These are phyloP conservation scores for Glycyrrhiza uralensis DNA, from an alignment of 306 rosid genomes.

Conservation along the genomic window DNA sequence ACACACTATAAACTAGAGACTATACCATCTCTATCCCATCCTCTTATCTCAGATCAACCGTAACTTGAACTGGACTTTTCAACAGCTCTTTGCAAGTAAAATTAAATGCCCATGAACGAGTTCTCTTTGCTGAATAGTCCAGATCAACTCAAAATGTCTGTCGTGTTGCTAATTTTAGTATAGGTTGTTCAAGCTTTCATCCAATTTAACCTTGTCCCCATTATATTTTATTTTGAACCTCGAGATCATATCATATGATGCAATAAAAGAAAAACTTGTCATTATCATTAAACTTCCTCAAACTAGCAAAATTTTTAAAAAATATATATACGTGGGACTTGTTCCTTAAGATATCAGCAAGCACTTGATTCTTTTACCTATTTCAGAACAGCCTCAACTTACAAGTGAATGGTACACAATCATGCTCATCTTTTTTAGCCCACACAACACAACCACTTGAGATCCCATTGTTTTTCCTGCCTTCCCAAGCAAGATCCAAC, in stretches of 20 bases:
- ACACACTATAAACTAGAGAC: too few species aligned
- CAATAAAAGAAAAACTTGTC: background rate
- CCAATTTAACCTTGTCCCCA: background rate
- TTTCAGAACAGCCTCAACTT: conserved; percentile 24
- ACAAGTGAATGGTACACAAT: conserved; percentile 35
- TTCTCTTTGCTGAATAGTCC: background rate
- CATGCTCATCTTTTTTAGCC: conserved; percentile 24
- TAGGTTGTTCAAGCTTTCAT: background rate
- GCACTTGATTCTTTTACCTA: conserved; percentile 18
- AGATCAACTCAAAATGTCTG: too few species aligned
- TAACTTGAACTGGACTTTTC: background rate
- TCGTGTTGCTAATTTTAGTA: background rate
- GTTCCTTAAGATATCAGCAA: conserved; percentile 47
- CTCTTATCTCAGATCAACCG: background rate
- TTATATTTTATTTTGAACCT: too few species aligned
- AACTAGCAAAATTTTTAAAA: background rate
- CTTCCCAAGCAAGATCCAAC: conserved; percentile 63
- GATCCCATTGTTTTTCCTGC: conserved; percentile 44
- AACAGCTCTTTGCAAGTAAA: background rate
- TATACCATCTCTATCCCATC: too few species aligned
- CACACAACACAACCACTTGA: conserved; percentile 28
- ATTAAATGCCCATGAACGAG: background rate
- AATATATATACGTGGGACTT: conserved; percentile 19
- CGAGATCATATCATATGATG: background rate
- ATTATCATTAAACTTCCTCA: conserved; percentile 24